phyloP scores from a whole-genome alignment of 768 basidiomycete genomes.

The Naematelia encephala region DNA sequence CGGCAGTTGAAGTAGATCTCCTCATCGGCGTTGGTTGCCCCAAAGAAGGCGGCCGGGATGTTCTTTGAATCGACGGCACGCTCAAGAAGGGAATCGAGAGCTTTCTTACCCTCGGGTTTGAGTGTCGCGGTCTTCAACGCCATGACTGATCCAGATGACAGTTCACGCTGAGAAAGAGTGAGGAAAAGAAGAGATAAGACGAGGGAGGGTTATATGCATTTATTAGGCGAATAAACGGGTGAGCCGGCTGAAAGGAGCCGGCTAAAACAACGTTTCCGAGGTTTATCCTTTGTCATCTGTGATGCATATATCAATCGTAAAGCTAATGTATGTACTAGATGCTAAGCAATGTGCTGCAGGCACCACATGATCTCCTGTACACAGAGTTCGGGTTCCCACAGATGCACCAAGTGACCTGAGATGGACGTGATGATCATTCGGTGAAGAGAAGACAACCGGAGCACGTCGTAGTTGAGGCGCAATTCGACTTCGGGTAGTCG shows the following conservation, averaged over 20 bases:
- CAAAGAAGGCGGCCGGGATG: slow-evolving; percentile 1
- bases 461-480: slow-evolving; percentile 6
- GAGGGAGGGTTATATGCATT: neutral
- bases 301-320: neutral
- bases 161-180: too few relatives aligned
- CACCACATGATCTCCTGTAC: slow-evolving; percentile 24
- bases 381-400: slow-evolving; percentile 19
- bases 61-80: neutral
- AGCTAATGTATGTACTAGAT: neutral
- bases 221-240: neutral
- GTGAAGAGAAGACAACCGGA: slow-evolving; percentile 12
- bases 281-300: neutral
- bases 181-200: neutral
- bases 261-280: neutral
- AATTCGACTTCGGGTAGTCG: slow-evolving; percentile 16
- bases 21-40: slow-evolving; percentile 5
- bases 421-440: slow-evolving; percentile 14
- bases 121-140: neutral
- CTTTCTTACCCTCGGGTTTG: neutral
- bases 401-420: slow-evolving; percentile 15
- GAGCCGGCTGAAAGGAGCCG: neutral
- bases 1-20: slow-evolving; percentile 2
- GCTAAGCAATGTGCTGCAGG: neutral
- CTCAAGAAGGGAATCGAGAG: slow-evolving; percentile 1
- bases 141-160: neutral